A percentile compares a stretch with the other conserved stretches of the same genome.
phyloP scores from a whole-genome alignment of 2,329 filamentous ascomycete species.

The Knufia fluminis region DNA sequence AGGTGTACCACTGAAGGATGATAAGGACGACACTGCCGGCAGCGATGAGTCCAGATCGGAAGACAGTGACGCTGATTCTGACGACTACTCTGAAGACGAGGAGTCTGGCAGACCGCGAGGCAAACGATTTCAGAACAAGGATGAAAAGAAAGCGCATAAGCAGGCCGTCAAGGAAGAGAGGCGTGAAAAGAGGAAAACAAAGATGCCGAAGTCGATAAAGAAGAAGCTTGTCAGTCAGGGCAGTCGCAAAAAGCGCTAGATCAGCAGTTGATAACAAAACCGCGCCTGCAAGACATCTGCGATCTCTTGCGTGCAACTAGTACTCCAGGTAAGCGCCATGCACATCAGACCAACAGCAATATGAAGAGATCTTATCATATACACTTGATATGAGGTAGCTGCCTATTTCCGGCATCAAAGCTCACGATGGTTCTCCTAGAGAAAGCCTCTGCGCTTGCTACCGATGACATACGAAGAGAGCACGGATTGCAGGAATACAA shows the following conservation, averaged over 20 bases:
- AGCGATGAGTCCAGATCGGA: constrained; percentile 33
- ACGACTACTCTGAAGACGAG: constrained; percentile 31
- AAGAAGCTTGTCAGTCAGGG: constrained; percentile 66
- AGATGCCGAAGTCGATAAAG: constrained; percentile 95
- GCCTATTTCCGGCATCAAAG: background rate
- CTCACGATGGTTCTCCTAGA: constrained; percentile 3
- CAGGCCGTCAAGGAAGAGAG: constrained; percentile 89
- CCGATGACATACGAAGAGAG: constrained; percentile 54
- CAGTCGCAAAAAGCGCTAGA: constrained; percentile 51
- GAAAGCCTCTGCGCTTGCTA: background rate
- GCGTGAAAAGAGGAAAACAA: constrained; percentile 82
- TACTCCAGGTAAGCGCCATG: background rate
- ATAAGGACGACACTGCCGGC: constrained; percentile 31
- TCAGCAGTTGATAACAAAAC: constrained; percentile 28
- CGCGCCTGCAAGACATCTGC: background rate
- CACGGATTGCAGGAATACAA: constrained; percentile 34
- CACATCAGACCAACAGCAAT: background rate
- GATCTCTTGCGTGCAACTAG: background rate
- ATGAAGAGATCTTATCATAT: constrained; percentile 7
- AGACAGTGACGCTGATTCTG: constrained; percentile 26
- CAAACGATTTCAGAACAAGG: constrained; percentile 83
- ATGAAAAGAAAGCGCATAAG: constrained; percentile 82
- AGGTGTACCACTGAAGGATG: constrained; percentile 9
- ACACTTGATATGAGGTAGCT: constrained; percentile 19
- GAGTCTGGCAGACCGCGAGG: constrained; percentile 58